Conservation (phyloP, 1,284 basidiomycete species). For the Cryptococcus maquisensis region DNA sequence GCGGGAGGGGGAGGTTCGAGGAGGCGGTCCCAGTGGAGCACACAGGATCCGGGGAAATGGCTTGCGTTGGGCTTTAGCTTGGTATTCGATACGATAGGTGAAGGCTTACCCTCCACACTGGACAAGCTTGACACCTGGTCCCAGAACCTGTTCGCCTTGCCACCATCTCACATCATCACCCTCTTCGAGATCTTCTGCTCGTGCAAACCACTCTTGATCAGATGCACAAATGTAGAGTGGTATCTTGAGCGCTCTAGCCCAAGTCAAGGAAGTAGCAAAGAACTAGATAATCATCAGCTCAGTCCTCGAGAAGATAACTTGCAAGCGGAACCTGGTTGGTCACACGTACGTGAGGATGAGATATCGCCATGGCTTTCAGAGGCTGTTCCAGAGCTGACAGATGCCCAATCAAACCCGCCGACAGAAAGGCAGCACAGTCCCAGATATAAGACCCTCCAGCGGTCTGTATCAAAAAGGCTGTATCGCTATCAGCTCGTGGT, state of each 20-base stretch:
- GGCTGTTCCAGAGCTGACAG: slow-evolving; percentile 25
- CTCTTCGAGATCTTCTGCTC: slow-evolving; percentile 22
- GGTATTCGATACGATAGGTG: neutral
- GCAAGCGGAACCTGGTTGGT: no score
- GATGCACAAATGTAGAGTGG: slow-evolving; percentile 39
- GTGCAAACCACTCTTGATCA: slow-evolving; percentile 42
- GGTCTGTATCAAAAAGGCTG: slow-evolving; percentile 45
- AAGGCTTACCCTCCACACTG: slow-evolving; percentile 46
- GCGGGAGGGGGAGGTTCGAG: slow-evolving; percentile 27
- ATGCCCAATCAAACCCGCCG: slow-evolving; percentile 29
- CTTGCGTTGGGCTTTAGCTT: slow-evolving; percentile 13
- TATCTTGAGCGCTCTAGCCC: slow-evolving; percentile 41
- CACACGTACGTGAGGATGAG: slow-evolving; percentile 44
- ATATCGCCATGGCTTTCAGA: slow-evolving; percentile 44
- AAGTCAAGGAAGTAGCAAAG: slow-evolving; percentile 44
- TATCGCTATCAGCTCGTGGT: neutral
- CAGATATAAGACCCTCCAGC: slow-evolving; percentile 40
- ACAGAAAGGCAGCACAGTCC: slow-evolving; percentile 44
- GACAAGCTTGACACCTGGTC: slow-evolving; percentile 29
- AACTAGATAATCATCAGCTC: slow-evolving; percentile 28
- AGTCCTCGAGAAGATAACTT: neutral
- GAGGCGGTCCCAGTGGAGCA: slow-evolving; percentile 45
- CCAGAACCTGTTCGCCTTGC: slow-evolving; percentile 22
- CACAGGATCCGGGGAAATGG: slow-evolving; percentile 45
- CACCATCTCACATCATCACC: slow-evolving; percentile 35